Conservation (phyloP, 106 monocot species). For the Xerophyta viscosa region DNA sequence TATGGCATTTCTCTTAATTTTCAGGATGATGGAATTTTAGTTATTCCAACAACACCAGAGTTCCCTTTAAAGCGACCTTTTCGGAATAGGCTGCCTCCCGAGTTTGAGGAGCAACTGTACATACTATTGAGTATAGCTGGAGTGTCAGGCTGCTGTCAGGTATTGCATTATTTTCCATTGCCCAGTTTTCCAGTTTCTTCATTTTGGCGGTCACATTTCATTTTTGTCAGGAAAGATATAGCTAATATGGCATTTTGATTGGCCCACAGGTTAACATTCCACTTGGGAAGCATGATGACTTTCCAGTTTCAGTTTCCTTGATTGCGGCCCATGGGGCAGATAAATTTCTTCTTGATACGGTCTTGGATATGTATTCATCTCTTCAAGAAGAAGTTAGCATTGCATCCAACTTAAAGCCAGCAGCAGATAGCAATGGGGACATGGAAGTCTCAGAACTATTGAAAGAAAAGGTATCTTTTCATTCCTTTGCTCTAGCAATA, state of each 20-base stretch:
- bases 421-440: slow-evolving; percentile 55
- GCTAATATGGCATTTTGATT: not conserved
- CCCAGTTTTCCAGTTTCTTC: too few species aligned
- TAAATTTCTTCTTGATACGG: slow-evolving; percentile 85
- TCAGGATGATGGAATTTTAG: slow-evolving; percentile 83
- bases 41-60: slow-evolving; percentile 77
- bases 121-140: slow-evolving; percentile 75
- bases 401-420: slow-evolving; percentile 43
- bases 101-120: slow-evolving; percentile 47
- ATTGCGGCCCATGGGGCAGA: slow-evolving; percentile 89
- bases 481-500: too few species aligned
- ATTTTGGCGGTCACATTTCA: too few species aligned
- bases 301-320: slow-evolving; percentile 69
- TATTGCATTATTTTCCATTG: slow-evolving; percentile 7
- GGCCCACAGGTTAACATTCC: slow-evolving; percentile 55
- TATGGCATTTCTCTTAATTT: too few species aligned
- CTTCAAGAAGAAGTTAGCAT: slow-evolving; percentile 66
- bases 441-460: slow-evolving; percentile 68
- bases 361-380: slow-evolving; percentile 66
- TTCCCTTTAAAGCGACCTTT: slow-evolving; percentile 36
- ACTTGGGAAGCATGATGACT: slow-evolving; percentile 65
- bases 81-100: slow-evolving; percentile 44
- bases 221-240: too few species aligned
- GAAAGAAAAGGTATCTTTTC: slow-evolving; percentile 85
- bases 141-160: slow-evolving; percentile 94